These are phyloP conservation scores for Sphagnum contortum DNA, from an alignment of 225 moss, liverwort and hornwort genomes.

Conservation along the genomic window DNA sequence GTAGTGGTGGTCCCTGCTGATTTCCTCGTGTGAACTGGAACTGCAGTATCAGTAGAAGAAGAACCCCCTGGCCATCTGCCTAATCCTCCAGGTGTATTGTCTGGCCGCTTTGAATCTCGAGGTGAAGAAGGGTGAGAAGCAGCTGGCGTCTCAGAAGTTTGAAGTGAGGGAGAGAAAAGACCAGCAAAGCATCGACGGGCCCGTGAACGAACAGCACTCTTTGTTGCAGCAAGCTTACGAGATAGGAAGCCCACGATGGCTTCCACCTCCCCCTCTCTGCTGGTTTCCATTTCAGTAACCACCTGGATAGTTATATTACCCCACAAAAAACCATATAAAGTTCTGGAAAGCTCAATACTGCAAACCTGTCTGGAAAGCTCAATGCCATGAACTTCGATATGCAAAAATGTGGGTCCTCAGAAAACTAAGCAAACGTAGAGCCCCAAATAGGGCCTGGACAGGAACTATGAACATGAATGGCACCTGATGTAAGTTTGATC, in stretches of 20 bases:
- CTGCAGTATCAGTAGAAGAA: conserved; percentile 23
- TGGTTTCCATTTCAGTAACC: conserved; percentile 25
- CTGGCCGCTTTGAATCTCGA: conserved; percentile 43
- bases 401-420: too few relatives aligned
- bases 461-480: too few relatives aligned
- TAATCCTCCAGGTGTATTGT: conserved; percentile 19
- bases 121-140: conserved; percentile 61
- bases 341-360: too few relatives aligned
- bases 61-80: too few relatives aligned
- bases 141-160: conserved; percentile 30
- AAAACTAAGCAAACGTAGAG: not conserved
- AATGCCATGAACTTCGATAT: too few relatives aligned
- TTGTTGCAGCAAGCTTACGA: conserved; percentile 63
- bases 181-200: conserved; percentile 79
- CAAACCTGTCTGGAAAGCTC: too few relatives aligned
- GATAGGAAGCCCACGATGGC: conserved; percentile 62
- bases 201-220: conserved; percentile 49
- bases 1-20: conserved; percentile 14
- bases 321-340: too few relatives aligned
- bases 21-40: conserved; percentile 48
- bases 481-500: conserved; percentile 58
- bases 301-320: conserved; percentile 18
- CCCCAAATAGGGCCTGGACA: not conserved
- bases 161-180: conserved; percentile 37
- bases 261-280: conserved; percentile 61